Evolutionary conservation across 805 yeast genomes (phyloP).

Genomic region (Cyberlindnera sargentensis): DNA sequence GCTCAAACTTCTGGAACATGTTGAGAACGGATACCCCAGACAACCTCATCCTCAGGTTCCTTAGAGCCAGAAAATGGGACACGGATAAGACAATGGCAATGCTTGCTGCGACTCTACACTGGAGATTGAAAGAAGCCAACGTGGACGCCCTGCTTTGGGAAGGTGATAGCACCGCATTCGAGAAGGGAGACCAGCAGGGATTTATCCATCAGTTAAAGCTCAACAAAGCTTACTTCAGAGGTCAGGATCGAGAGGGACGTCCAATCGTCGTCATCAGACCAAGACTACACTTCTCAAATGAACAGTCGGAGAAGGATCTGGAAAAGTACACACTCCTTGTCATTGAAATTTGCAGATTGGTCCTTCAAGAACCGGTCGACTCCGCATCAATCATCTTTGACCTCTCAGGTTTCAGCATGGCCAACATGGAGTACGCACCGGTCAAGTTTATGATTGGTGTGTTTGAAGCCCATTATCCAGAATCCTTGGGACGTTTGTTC

Average conservation of each 20-base stretch:
- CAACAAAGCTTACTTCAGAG: constrained; percentile 70
- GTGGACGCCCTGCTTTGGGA: constrained; percentile 56
- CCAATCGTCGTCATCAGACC: constrained; percentile 83
- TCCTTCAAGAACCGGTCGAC: constrained; percentile 68
- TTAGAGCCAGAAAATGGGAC: constrained; percentile 85
- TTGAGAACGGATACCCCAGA: constrained; percentile 78
- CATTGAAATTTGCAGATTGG: constrained; percentile 78
- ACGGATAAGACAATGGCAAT: constrained; percentile 59
- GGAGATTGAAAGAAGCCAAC: constrained; percentile 61
- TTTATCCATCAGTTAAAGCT: constrained; percentile 36
- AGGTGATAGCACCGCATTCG: constrained; percentile 63
- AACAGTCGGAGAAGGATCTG: constrained; percentile 63
- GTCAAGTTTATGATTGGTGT: constrained; percentile 84
- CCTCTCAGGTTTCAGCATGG: constrained; percentile 74
- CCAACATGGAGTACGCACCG: constrained; percentile 89
- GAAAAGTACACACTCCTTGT: constrained; percentile 67
- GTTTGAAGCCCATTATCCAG: constrained; percentile 96
- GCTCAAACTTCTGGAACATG: constrained; percentile 48
- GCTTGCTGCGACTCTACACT: constrained; percentile 65
- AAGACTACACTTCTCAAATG: constrained; percentile 60
- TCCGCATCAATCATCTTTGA: constrained; percentile 83
- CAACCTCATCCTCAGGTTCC: constrained; percentile 63
- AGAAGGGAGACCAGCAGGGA: constrained; percentile 35
- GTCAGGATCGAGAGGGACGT: constrained; percentile 63
- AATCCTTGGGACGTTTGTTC: constrained; percentile 74